Conservation (phyloP, 108 stramenopile genomes). For the Cyclotella cryptica region DNA sequence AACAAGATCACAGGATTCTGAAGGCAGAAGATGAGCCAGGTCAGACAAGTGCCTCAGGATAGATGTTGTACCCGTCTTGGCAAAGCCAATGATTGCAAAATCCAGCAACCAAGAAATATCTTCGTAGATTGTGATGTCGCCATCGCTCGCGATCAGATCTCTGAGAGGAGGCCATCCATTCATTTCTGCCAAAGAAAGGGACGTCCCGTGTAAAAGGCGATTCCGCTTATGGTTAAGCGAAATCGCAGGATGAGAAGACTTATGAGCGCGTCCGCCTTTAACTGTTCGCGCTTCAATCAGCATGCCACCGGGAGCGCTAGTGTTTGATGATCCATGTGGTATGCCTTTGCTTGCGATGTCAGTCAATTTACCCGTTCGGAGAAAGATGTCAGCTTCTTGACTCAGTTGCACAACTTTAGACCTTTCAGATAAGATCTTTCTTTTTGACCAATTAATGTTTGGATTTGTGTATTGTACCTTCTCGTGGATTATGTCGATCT, state of each 20-base stretch:
- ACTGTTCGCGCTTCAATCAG: no score
- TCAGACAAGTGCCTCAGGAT: conserved; percentile 17
- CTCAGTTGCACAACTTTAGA: neutral
- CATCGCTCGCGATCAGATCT: conserved; percentile 11
- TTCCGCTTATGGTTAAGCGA: conserved; percentile 4
- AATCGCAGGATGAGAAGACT: neutral
- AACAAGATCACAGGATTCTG: conserved; percentile 18
- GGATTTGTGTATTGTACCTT: neutral
- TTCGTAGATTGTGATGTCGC: neutral
- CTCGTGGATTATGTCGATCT: neutral
- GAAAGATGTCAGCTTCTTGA: conserved; percentile 2
- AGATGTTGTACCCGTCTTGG: conserved; percentile 28
- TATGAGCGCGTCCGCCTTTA: neutral
- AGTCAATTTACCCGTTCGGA: neutral
- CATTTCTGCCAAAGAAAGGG: conserved; percentile 6
- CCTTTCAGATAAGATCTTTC: neutral
- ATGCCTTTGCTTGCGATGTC: neutral
- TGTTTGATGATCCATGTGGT: neutral
- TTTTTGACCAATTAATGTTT: neutral
- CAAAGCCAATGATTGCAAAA: conserved; percentile 36
- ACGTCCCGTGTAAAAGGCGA: conserved; percentile 5
- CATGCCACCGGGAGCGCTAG: no score
- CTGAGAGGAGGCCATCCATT: conserved; percentile 23
- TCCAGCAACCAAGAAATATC: conserved; percentile 30
- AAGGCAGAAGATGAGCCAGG: conserved; percentile 13